These are phyloP conservation scores for Exophiala bonariae DNA, from an alignment of 2,329 filamentous ascomycete species.

Conservation along the genomic window DNA sequence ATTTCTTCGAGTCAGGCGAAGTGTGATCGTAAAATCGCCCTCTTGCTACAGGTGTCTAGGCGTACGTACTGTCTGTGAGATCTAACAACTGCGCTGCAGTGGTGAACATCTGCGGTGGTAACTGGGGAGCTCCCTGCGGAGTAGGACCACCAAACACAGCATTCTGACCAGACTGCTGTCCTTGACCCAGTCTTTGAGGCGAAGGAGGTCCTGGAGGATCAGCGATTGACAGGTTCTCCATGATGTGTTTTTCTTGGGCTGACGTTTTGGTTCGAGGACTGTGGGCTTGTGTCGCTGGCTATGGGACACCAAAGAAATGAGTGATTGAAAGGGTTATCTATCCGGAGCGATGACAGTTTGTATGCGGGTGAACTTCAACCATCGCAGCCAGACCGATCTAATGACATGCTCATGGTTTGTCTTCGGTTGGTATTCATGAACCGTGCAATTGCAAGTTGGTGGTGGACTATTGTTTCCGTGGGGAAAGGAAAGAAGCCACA, in stretches of 20 bases:
- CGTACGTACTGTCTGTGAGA: slow-evolving; percentile 91
- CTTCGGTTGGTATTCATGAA: background rate
- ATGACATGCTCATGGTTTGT: background rate
- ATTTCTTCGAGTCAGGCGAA: too few species aligned
- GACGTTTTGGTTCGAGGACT: too few species aligned
- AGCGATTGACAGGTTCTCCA: slow-evolving; percentile 32
- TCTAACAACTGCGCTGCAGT: slow-evolving; percentile 94
- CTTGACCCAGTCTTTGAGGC: slow-evolving; percentile 10
- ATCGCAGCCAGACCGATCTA: slow-evolving; percentile 11
- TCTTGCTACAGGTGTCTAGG: too few species aligned
- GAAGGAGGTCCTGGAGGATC: slow-evolving; percentile 23
- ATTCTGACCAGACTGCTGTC: slow-evolving; percentile 21
- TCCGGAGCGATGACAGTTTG: slow-evolving; percentile 1
- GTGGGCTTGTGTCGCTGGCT: too few species aligned
- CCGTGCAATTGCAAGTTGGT: slow-evolving; percentile 10
- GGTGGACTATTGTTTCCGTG: too few species aligned
- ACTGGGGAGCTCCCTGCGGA: slow-evolving; percentile 45
- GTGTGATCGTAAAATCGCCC: too few species aligned
- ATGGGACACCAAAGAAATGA: too few species aligned
- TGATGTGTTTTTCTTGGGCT: too few species aligned
- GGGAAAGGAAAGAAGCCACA: too few species aligned
- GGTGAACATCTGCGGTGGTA: slow-evolving; percentile 90
- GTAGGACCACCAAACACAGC: slow-evolving; percentile 22
- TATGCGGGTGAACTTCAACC: slow-evolving; percentile 3
- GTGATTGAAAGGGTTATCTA: slow-evolving; percentile 13